These are phyloP conservation scores for Botrytis paeoniae DNA, from an alignment of 2,329 filamentous ascomycete species.

Conservation along the genomic window DNA sequence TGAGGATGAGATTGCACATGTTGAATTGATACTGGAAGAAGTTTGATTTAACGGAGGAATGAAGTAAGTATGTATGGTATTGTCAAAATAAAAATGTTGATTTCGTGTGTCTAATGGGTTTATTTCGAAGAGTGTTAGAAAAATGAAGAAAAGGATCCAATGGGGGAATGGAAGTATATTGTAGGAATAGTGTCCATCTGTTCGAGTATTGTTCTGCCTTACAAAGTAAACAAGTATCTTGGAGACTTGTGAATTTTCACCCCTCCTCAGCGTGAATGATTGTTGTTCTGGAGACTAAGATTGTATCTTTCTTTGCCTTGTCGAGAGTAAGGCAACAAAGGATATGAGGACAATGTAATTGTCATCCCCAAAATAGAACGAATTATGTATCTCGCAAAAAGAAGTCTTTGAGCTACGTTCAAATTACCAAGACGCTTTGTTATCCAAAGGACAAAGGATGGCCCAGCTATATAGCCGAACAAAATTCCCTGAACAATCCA, in stretches of 20 bases:
- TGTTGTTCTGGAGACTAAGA: not conserved
- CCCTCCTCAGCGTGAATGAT: not conserved
- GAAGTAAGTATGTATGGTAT: not conserved
- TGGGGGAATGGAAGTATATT: too few relatives aligned
- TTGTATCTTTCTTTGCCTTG: not conserved
- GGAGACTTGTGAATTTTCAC: too few relatives aligned
- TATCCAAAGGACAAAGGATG: not conserved
- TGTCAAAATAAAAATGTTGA: not conserved
- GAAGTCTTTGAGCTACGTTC: not conserved
- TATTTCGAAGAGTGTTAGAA: not conserved
- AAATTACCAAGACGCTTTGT: not conserved
- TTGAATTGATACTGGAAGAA: not conserved
- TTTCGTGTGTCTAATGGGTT: not conserved
- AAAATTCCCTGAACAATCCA: not conserved
- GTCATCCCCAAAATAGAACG: not conserved
- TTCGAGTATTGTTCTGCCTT: constrained; percentile 5
- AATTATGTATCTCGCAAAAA: not conserved
- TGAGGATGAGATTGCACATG: not conserved
- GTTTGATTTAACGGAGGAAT: not conserved
- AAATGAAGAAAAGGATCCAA: not conserved
- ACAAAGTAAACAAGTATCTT: not conserved
- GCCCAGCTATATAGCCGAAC: not conserved
- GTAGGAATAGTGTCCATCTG: not conserved
- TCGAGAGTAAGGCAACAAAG: not conserved
- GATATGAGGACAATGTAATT: not conserved